Evolutionary conservation across 2,329 filamentous ascomycete genomes (phyloP), one percentile per base, ranked within the genome.

Genomic region (Aspergillus sp.): DNA sequence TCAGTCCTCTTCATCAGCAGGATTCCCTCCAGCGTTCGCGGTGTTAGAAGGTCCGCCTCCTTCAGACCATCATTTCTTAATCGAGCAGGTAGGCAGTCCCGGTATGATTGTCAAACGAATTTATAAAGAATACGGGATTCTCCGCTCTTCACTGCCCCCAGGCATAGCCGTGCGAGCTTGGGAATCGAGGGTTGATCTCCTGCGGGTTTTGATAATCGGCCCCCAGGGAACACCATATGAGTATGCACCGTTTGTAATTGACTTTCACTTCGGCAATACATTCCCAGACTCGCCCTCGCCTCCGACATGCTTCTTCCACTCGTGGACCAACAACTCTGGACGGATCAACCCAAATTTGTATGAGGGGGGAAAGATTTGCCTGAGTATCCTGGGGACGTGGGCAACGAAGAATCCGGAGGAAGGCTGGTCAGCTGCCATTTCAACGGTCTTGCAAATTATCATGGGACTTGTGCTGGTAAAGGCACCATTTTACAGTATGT

Each of bases 321-420:
- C 81, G 54, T 87, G 84, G 84, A 84, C 82, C 0, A 71, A 77
- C 56, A 79, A 80, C 1, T 70, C 79, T 22, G 82, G 82, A 1
- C 76, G 78, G n/a, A 75, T 87, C 24, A 88, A 87, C 63, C 85
- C 85, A 0, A 88, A 88, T 63, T 71, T 88, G 1, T 87, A 87
- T 69, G 84, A 87, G 63, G 82, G 86, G 60, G 85, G 85, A 24
- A 86, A 83, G 66, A 85, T 87, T 32, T 87, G 85, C 65, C 72
- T 87, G 16, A 83, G 80, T 61, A 69, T 87, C 22, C 72, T 87
- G 4, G 84, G 84, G 12, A 87, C 85, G 2, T 87, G 85, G 85
- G 80, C 84, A 55, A 78, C 81, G 0, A 77, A 82, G 57, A 74
- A 81, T 61, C 73, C 79, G 3, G 78, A 79, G 42, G 84, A 87